phyloP scores from a whole-genome alignment of 768 basidiomycete genomes.

The Mrakia gelida region DNA sequence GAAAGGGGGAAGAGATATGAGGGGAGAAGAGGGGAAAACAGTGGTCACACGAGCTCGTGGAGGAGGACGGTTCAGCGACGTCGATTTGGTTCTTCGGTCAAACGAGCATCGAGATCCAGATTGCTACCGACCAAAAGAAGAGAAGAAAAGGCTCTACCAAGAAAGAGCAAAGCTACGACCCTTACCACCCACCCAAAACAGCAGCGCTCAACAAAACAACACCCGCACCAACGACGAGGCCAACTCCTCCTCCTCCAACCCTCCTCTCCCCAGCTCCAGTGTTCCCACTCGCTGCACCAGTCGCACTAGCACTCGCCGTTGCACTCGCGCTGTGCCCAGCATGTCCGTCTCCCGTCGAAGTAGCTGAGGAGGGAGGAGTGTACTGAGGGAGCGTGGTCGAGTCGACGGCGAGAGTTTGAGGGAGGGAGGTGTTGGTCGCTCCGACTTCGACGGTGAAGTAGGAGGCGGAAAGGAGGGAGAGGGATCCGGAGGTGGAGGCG shows the following conservation, averaged over 20 bases:
- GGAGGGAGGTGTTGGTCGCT: background rate
- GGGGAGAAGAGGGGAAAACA: too few species aligned
- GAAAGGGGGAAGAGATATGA: too few species aligned
- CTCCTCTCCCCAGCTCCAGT: constrained; percentile 6
- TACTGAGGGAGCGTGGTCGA: constrained; percentile 4
- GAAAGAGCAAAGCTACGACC: background rate
- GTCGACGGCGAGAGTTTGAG: background rate
- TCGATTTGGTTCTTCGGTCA: too few species aligned
- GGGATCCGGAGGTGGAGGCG: background rate
- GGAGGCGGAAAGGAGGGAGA: background rate
- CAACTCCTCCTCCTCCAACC: background rate
- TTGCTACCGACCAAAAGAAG: background rate
- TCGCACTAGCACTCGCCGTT: background rate
- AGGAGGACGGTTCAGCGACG: too few species aligned
- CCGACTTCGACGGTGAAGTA: constrained; percentile 15
- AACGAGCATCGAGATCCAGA: too few species aligned
- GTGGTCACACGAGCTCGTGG: too few species aligned
- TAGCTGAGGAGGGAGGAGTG: background rate
- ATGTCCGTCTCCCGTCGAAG: background rate
- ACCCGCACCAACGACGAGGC: background rate
- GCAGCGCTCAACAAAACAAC: background rate
- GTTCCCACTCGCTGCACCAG: background rate
- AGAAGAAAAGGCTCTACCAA: background rate
- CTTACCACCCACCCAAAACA: background rate
- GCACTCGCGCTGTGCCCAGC: background rate